These are phyloP conservation scores for Vitis hybrid DNA, from an alignment of 177 flowering plant genomes.

Conservation along the genomic window DNA sequence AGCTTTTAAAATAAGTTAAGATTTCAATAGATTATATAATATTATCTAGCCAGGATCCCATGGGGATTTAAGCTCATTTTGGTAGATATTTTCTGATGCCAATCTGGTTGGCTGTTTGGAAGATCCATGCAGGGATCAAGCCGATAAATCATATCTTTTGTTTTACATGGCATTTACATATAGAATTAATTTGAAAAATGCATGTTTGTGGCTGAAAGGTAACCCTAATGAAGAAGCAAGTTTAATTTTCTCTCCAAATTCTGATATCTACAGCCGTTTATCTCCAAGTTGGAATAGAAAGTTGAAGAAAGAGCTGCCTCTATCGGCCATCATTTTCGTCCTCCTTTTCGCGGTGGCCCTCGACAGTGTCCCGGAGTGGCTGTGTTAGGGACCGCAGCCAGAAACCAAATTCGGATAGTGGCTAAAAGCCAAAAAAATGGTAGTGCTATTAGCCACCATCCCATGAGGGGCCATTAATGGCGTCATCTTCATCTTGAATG, in stretches of 20 bases:
- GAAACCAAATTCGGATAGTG: background rate
- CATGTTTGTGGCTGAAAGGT: no score
- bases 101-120: no score
- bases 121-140: no score
- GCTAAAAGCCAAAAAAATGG: constrained; percentile 5
- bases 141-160: no score
- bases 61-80: no score
- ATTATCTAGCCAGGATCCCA: no score
- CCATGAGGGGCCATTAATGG: background rate
- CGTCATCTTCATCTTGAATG: constrained; percentile 7
- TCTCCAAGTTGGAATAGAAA: background rate
- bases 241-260: background rate
- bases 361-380: background rate
- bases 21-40: no score
- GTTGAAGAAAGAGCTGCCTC: background rate
- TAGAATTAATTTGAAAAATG: no score
- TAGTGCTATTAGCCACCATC: background rate
- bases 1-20: constrained; percentile 1
- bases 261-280: background rate
- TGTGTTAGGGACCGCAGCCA: background rate
- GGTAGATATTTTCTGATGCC: no score
- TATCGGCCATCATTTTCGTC: constrained; percentile 13
- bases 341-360: constrained; percentile 15
- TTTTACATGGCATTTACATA: no score
- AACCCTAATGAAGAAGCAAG: background rate